A percentile compares a stretch with the other conserved stretches of the same genome.
Conservation (phyloP, 371 early-diverging fungal genomes). For the Capniomyces stellatus region DNA sequence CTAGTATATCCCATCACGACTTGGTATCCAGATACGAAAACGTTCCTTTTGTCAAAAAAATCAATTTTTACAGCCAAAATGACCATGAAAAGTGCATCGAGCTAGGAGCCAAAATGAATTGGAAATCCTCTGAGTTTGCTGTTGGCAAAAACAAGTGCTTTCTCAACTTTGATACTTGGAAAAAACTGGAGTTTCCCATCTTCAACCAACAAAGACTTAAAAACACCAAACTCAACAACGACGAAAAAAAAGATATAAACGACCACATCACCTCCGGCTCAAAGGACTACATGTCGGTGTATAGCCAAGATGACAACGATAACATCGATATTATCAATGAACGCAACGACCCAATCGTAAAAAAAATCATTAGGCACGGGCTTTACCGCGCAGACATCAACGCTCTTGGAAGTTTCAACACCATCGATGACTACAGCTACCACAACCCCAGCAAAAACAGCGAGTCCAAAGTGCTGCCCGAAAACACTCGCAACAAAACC, state of each 20-base stretch:
- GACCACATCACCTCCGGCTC: background rate
- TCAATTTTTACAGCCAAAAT: conserved; percentile 17
- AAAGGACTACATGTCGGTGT: conserved; percentile 11
- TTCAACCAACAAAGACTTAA: conserved; percentile 24
- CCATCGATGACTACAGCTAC: too few relatives aligned
- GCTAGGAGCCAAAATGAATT: conserved; percentile 37
- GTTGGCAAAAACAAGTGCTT: conserved; percentile 50
- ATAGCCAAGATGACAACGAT: conserved; percentile 19
- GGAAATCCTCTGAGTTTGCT: conserved; percentile 41
- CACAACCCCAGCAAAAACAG: too few relatives aligned
- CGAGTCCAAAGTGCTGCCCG: too few relatives aligned
- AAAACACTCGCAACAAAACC: too few relatives aligned
- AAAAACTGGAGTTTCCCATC: conserved; percentile 40
- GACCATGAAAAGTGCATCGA: conserved; percentile 36
- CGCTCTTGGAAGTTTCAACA: too few relatives aligned
- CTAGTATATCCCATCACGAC: conserved; percentile 36
- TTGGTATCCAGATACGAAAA: conserved; percentile 50
- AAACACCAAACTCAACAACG: conserved; percentile 12
- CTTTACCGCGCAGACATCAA: too few relatives aligned
- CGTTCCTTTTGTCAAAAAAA: conserved; percentile 22
- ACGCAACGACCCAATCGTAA: conserved; percentile 10
- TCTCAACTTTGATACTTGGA: conserved; percentile 52
- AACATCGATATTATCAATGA: conserved; percentile 2
- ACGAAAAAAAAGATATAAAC: conserved; percentile 10
- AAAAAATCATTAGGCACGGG: too few relatives aligned